Evolutionary conservation across 495 filamentous ascomycete genomes (phyloP).

Genomic region (Letharia lupina): DNA sequence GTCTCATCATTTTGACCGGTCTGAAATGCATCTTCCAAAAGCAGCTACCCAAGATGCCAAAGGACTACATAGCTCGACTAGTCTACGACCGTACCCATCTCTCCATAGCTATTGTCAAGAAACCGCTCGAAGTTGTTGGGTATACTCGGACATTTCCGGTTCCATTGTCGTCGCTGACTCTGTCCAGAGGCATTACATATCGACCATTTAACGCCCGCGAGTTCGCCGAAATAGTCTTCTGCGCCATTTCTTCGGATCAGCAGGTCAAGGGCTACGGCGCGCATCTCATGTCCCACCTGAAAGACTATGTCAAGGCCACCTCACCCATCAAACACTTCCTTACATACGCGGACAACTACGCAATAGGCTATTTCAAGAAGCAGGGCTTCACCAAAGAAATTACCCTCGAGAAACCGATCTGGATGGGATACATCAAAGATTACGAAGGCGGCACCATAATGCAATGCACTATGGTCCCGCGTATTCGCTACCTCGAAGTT

Average conservation of each 20-base stretch:
- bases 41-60: conserved; percentile 97
- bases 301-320: conserved; percentile 97
- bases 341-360: conserved; percentile 97
- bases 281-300: conserved; percentile 94
- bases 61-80: conserved; percentile 93
- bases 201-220: conserved; percentile 86
- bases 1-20: conserved; percentile 88
- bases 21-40: conserved; percentile 98
- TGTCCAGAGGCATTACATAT: conserved; percentile 81
- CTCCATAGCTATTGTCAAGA: conserved; percentile 95
- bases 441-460: conserved; percentile 99
- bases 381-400: conserved; percentile 99
- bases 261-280: conserved; percentile 98
- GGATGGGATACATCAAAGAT: conserved; percentile 99
- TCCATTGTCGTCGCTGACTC: conserved; percentile 22
- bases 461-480: conserved; percentile 96
- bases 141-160: conserved; percentile 29
- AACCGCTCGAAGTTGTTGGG: conserved; percentile 87
- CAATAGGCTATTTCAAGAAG: conserved; percentile 98
- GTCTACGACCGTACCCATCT: conserved; percentile 96
- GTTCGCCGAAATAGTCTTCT: conserved; percentile 98
- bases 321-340: conserved; percentile 97
- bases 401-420: conserved; percentile 76
- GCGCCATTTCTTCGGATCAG: conserved; percentile 93
- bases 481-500: conserved; percentile 86